phyloP scores from a whole-genome alignment of 805 yeast species.

The Saccharomycopsis javanensis region DNA sequence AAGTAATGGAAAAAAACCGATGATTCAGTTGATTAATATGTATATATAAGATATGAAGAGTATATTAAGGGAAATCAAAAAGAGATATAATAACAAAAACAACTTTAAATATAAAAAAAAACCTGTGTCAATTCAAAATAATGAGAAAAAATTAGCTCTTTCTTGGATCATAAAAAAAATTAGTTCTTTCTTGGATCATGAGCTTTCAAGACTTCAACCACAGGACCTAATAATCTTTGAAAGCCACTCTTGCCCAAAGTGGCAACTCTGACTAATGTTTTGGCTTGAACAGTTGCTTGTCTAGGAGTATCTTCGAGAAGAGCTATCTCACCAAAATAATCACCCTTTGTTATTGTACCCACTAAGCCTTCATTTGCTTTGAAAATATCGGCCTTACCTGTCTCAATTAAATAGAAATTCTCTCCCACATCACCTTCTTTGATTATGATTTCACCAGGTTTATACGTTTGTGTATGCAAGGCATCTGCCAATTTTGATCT shows the following conservation, averaged over 20 bases:
- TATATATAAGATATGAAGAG: not conserved
- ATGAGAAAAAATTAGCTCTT: no score
- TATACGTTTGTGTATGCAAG: constrained; percentile 63
- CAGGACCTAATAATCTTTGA: constrained; percentile 90
- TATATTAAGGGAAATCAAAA: not conserved
- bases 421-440: constrained; percentile 82
- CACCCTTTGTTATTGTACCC: constrained; percentile 60
- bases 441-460: constrained; percentile 65
- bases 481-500: constrained; percentile 94
- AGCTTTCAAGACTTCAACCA: constrained; percentile 74
- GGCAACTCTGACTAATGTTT: constrained; percentile 73
- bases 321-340: constrained; percentile 95
- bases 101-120: not conserved
- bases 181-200: constrained; percentile 62
- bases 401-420: constrained; percentile 62
- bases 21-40: not conserved
- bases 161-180: not conserved
- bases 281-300: constrained; percentile 84
- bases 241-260: constrained; percentile 87
- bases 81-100: not conserved
- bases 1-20: no score
- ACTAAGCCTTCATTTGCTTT: constrained; percentile 53
- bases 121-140: not conserved
- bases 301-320: constrained; percentile 85
- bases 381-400: constrained; percentile 72